These are phyloP conservation scores for Triticum monococcum DNA, from an alignment of 176 grass and related monocot genomes.

Conservation along the genomic window DNA sequence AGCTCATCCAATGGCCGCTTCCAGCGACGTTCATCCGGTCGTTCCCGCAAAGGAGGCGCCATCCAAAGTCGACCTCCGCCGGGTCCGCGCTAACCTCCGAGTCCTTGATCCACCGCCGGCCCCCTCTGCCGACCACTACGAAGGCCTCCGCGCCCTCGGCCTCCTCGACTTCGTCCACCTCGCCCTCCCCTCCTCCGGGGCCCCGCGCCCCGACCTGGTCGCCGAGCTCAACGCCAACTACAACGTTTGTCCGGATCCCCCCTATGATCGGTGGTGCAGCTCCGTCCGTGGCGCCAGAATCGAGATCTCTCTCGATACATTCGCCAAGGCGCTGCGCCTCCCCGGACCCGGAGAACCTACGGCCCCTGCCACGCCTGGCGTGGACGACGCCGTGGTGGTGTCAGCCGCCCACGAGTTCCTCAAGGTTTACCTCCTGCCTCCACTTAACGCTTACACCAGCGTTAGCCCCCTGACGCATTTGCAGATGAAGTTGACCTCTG, in stretches of 20 bases:
- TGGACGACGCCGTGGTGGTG: not conserved
- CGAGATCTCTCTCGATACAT: not conserved
- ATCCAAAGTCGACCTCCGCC: not conserved
- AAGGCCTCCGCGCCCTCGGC: not conserved
- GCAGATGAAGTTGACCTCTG: too few species aligned
- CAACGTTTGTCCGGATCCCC: not conserved
- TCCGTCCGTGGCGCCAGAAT: not conserved
- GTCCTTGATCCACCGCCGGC: not conserved
- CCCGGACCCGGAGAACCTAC: not conserved
- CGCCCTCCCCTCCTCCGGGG: not conserved
- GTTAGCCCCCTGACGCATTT: too few species aligned
- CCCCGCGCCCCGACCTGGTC: not conserved
- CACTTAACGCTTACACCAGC: not conserved
- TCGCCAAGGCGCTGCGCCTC: not conserved
- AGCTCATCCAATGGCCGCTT: not conserved
- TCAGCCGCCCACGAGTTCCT: not conserved
- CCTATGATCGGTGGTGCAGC: not conserved
- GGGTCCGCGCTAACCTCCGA: conserved; percentile 1
- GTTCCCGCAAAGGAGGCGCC: not conserved
- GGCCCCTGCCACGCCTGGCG: not conserved
- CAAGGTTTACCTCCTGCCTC: not conserved
- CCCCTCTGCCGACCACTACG: not conserved
- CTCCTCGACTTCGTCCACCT: not conserved
- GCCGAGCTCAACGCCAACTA: not conserved
- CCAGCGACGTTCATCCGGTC: too few species aligned